Percentiles rank a stretch among this genome's conserved stretches.
phyloP scores from a whole-genome alignment of 2,329 filamentous ascomycete species.

The Atkinsonella texensis region DNA sequence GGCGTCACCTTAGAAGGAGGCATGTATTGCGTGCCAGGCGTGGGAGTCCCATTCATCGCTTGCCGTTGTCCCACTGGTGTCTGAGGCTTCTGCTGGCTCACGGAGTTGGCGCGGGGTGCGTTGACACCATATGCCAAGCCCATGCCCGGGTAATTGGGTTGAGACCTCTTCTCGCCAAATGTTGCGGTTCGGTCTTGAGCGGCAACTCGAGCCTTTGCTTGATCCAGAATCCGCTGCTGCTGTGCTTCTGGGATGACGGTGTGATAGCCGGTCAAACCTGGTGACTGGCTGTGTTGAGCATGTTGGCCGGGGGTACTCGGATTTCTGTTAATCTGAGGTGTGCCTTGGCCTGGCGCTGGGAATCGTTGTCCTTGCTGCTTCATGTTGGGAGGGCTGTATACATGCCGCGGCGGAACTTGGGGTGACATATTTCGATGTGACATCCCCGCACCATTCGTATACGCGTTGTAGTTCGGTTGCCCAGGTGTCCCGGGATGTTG shows the following conservation, averaged over 20 bases:
- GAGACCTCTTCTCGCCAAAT: conserved; percentile 30
- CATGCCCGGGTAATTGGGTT: conserved; percentile 32
- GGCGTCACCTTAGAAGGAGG: conserved; percentile 31
- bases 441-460: conserved; percentile 32
- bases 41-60: conserved; percentile 24
- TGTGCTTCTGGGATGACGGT: conserved; percentile 37
- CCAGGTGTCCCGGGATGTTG: conserved; percentile 18
- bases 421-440: conserved; percentile 32
- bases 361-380: conserved; percentile 21
- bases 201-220: conserved; percentile 35
- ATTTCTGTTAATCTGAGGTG: conserved; percentile 20
- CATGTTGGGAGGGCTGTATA: conserved; percentile 27
- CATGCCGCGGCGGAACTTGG: conserved; percentile 26
- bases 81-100: conserved; percentile 24
- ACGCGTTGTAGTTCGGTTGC: conserved; percentile 24
- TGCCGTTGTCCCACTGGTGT: conserved; percentile 20
- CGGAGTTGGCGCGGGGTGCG: conserved; percentile 24
- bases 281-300: conserved; percentile 20
- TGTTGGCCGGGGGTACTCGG: conserved; percentile 20
- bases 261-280: conserved; percentile 33
- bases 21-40: conserved; percentile 18
- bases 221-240: conserved; percentile 38
- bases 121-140: conserved; percentile 23
- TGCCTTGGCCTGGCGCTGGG: conserved; percentile 18
- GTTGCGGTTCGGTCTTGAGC: conserved; percentile 30